Base-by-base conservation (phyloP, 495 filamentous ascomycete genomes). In the Xylaria cubensis region DNA sequence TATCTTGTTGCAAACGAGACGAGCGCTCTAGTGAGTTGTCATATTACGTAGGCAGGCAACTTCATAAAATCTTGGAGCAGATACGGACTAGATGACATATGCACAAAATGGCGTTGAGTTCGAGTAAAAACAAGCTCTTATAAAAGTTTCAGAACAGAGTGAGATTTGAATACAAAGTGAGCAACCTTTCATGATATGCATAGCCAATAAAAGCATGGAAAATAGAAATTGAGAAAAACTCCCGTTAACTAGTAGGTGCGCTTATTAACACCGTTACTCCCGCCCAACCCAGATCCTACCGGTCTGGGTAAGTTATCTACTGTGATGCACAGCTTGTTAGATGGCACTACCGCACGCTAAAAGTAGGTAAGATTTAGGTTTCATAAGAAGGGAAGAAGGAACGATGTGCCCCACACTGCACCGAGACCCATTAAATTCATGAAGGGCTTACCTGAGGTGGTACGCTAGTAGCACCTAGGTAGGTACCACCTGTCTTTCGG, bases 321-420 rank as follows among this genome's bases (percentile, higher is more conserved):
- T 58, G 26, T 58, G 19, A 8, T 15, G 55, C 34, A 10, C 55
- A 9, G 55, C 55, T 59, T 59, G 55, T 17, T 32, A 48, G 63
- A 29, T 65, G 63, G 26, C 42, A 65, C 63, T 46, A 36, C 55
- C 15, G 51, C 42, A 34, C 32, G n/a, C 48, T 51, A 34, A 17
- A 48, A 36, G 36, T 55, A 48, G 24, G 36, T 55, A 65, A 64
- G 69, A 58, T 72, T 66, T 65, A 42, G 70, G 70, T 72, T 72
- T 72, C 70, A 72, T 72, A 67, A 72, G 6, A 46, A 46, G 63
- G 56, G 51, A 64, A 68, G 58, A 50, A 62, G 61, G 70, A 67
- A 72, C 63, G 53, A 72, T 63, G 41, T 63, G 19, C 29, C 50
- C 70, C 70, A 72, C 64, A 65, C 36, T 21, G 36, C 50, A 50